phyloP scores from a whole-genome alignment of 2,329 filamentous ascomycete genomes.

The Lasiodiplodia gonubiensis region DNA sequence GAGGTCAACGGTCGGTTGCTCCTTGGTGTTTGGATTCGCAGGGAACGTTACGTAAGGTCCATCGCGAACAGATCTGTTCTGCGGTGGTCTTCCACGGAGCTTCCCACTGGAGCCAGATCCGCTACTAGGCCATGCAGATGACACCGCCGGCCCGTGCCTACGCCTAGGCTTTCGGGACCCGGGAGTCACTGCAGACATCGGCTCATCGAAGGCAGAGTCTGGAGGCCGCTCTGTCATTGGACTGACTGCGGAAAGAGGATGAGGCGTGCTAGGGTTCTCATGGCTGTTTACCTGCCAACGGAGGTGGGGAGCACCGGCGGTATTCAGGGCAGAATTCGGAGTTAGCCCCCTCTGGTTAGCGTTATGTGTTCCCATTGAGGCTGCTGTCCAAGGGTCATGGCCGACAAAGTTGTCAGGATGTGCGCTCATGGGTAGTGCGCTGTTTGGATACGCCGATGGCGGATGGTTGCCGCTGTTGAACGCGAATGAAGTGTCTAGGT shows the following conservation, averaged over 20 bases:
- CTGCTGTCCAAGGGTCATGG: constrained; percentile 55
- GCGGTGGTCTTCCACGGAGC: constrained; percentile 78
- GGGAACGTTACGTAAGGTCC: constrained; percentile 74
- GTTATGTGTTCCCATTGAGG: constrained; percentile 45
- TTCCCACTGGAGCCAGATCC: constrained; percentile 69
- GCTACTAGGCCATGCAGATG: constrained; percentile 83
- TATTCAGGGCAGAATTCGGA: constrained; percentile 51
- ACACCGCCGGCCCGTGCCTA: constrained; percentile 84
- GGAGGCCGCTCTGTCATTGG: constrained; percentile 61
- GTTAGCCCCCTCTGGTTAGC: constrained; percentile 38
- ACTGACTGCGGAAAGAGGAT: constrained; percentile 80
- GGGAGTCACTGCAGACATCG: constrained; percentile 75
- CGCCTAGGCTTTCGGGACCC: constrained; percentile 58
- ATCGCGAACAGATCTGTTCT: constrained; percentile 69
- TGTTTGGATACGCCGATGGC: constrained; percentile 58
- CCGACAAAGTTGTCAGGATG: constrained; percentile 58
- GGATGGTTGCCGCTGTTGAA: constrained; percentile 46
- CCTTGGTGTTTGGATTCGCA: constrained; percentile 60
- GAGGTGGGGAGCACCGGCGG: constrained; percentile 48
- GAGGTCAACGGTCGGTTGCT: constrained; percentile 54
- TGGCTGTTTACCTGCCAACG: constrained; percentile 61
- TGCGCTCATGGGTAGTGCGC: constrained; percentile 58
- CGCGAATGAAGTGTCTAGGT: constrained; percentile 59
- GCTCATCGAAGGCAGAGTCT: constrained; percentile 61
- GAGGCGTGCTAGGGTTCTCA: constrained; percentile 69